Conservation (phyloP, 2,329 filamentous ascomycete genomes). For the Fusarium torulosum region DNA sequence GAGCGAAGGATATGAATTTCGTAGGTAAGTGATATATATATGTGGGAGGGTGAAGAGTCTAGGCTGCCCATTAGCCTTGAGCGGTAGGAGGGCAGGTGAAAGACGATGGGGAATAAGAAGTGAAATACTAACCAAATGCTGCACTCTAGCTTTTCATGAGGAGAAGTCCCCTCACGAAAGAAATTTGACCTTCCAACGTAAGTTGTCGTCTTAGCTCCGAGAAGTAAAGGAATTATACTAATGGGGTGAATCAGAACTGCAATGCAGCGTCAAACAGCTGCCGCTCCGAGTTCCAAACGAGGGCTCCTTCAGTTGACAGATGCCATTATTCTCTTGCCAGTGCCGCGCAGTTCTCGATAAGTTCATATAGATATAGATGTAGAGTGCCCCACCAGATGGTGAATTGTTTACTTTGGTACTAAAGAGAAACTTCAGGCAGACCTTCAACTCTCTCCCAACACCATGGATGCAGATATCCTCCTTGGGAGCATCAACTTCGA, state of each 20-base stretch:
- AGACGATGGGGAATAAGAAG: neutral
- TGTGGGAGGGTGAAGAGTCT: no score
- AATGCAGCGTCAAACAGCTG: constrained; percentile 8
- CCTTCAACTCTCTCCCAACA: no score
- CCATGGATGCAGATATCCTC: no score
- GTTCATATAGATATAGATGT: neutral
- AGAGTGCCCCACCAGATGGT: neutral
- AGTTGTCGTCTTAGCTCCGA: neutral
- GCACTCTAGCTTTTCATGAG: no score
- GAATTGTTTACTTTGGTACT: no score
- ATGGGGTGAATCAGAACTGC: constrained; percentile 2
- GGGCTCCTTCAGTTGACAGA: neutral
- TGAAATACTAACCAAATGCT: neutral
- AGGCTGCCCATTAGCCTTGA: no score
- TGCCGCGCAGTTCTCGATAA: neutral
- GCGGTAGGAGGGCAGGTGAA: no score
- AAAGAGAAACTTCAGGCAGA: no score
- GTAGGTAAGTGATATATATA: neutral
- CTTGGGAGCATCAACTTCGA: no score
- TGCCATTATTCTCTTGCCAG: neutral
- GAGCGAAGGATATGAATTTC: no score
- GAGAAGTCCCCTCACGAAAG: no score
- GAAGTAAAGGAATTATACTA: neutral
- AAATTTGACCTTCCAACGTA: no score
- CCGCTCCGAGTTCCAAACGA: neutral